Base-by-base conservation (phyloP, 1,139 yeast species). In the Suhomyces bokatorum region DNA sequence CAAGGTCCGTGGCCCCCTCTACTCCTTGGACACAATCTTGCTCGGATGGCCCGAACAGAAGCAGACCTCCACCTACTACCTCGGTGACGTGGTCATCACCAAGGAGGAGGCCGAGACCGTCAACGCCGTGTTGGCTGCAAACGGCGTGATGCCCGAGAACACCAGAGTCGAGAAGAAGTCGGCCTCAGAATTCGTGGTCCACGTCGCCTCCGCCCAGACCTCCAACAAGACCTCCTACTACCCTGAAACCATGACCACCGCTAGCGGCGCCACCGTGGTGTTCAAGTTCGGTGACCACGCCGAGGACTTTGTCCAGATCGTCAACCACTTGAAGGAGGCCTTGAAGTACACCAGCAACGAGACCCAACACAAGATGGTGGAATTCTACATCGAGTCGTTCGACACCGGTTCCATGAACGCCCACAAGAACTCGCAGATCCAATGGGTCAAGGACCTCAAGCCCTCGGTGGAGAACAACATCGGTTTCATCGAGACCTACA, bases 401-500 rank as follows among this genome's bases (percentile, higher is more conserved):
- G 66, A 75, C 53, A 83, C 93, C 10, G 97, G 97, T 27, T 84
- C 93, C 7, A 84, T 88, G 83, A 80, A 83, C 50, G 87, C 91
- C 13, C 96, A 89, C 66, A 86, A 87, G 60, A 78, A 85, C 46
- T 85, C 96, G 0, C 97, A 89, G 65, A 80, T 83, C 47, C 76
- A 78, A 52, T 89, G 97, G 96, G 95, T 89, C 47, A 86, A 87
- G 60, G 96, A 89, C 61, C 66, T 87, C 44, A 85, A 88, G 7
- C 97, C 97, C 12, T 71, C 71, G 31, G 91, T 89, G 24, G 97
- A 89, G 66, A 83, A 93, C 37, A 87, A 89, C 60, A 80, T 88
- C 55, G 97, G 97, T 0, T 89, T 88, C 62, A 88, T 89, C 57
- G 97, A 89, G 69, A 88, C 96, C 27, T 89, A 89, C 67, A 77